Conservation (phyloP, 169 alveolate genomes). For the Babesia ovis region DNA sequence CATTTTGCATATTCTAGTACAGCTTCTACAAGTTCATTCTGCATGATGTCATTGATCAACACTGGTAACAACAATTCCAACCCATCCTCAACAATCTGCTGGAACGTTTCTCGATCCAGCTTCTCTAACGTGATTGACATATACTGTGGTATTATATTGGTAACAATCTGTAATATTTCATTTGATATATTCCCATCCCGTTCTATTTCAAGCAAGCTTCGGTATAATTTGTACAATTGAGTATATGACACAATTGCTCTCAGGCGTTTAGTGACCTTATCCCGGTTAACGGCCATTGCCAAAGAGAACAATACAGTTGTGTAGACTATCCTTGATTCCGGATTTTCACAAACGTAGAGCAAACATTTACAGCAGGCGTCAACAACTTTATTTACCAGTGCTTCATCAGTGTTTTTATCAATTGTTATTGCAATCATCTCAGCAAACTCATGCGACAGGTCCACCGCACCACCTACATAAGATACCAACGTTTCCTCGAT, state of each 20-base stretch:
- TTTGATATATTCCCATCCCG: background rate
- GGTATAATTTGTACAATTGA: background rate
- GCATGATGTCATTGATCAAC: background rate
- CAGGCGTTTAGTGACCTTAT: background rate
- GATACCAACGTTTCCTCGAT: background rate
- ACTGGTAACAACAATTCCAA: constrained; percentile 4
- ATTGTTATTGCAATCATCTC: constrained; percentile 13
- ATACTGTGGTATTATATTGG: constrained; percentile 14
- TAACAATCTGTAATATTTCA: background rate
- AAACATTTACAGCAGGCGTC: constrained; percentile 15
- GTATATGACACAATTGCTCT: background rate
- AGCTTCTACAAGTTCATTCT: background rate
- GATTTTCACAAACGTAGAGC: constrained; percentile 13
- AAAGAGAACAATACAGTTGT: constrained; percentile 1
- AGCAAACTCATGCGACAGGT: constrained; percentile 17
- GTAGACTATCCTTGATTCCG: constrained; percentile 1
- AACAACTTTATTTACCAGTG: background rate
- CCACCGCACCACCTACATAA: background rate
- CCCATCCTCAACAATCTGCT: constrained; percentile 8
- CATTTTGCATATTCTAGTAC: constrained; percentile 3
- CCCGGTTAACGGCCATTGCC: constrained; percentile 18
- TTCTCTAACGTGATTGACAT: constrained; percentile 4
- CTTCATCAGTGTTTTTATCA: background rate
- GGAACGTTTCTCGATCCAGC: background rate
- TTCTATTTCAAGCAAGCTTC: background rate